phyloP scores from a whole-genome alignment of 371 early-diverging fungal genomes.

The Choanephora cucurbitarum region DNA sequence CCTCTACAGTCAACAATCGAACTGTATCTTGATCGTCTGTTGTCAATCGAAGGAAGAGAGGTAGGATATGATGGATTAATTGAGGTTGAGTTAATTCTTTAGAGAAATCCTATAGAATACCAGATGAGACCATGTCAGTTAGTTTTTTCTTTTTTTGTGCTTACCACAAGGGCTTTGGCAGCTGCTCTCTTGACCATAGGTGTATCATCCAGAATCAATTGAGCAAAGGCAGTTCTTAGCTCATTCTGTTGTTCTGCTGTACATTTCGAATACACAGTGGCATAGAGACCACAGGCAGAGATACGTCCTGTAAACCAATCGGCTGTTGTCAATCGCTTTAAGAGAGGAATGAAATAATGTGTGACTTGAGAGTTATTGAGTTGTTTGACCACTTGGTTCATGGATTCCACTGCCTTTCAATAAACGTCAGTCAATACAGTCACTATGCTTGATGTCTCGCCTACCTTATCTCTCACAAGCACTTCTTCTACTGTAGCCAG shows the following conservation, averaged over 20 bases:
- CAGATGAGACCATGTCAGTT: background rate
- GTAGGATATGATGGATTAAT: conserved; percentile 65
- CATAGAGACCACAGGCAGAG: conserved; percentile 91
- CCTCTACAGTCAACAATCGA: conserved; percentile 91
- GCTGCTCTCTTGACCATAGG: conserved; percentile 98
- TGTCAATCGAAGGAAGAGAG: conserved; percentile 77
- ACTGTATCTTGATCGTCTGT: conserved; percentile 97
- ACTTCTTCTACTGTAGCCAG: conserved; percentile 97
- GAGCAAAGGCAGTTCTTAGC: conserved; percentile 73
- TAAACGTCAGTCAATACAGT: too few relatives aligned
- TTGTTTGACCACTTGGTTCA: conserved; percentile 76
- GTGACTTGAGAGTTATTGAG: conserved; percentile 82
- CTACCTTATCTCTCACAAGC: conserved; percentile 93
- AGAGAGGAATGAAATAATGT: conserved; percentile 84
- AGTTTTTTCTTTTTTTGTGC: conserved; percentile 9
- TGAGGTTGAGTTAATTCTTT: conserved; percentile 68
- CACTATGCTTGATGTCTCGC: background rate
- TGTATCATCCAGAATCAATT: conserved; percentile 94
- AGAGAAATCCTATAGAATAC: conserved; percentile 9
- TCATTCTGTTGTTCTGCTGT: conserved; percentile 80
- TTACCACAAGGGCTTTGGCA: conserved; percentile 84
- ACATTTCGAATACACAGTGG: conserved; percentile 76
- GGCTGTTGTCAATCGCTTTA: conserved; percentile 89
- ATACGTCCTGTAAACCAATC: conserved; percentile 98
- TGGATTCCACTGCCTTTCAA: conserved; percentile 88